Evolutionary conservation across 1,284 basidiomycete species (phyloP).

Genomic region (Moesziomyces sp.): DNA sequence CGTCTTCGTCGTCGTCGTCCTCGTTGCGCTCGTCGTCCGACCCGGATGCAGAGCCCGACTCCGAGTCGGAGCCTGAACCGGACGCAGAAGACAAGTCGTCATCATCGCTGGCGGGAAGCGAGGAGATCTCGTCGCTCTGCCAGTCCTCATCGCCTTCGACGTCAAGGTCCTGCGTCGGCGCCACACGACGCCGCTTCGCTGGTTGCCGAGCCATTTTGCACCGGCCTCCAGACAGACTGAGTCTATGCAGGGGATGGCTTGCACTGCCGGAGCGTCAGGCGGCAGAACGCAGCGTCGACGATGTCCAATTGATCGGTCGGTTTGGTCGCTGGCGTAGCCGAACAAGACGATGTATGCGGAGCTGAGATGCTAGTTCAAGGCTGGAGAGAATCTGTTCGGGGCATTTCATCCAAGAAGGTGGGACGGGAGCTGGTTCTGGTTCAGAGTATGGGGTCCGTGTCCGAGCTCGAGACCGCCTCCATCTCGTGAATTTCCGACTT

Average conservation of each 20-base stretch:
- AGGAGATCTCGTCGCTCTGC: constrained; percentile 45
- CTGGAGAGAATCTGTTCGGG: too few species aligned
- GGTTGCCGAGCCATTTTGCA: constrained; percentile 28
- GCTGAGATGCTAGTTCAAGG: too few species aligned
- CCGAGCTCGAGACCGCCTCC: neutral
- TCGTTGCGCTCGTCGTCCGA: constrained; percentile 7
- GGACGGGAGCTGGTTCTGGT: too few species aligned
- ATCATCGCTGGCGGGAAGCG: constrained; percentile 32
- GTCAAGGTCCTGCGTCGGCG: constrained; percentile 19
- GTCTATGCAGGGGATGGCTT: neutral
- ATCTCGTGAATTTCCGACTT: constrained; percentile 4
- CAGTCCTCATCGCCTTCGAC: constrained; percentile 44
- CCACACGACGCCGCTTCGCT: constrained; percentile 32
- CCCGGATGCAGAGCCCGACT: constrained; percentile 11
- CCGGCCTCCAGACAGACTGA: neutral
- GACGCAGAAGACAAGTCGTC: constrained; percentile 14
- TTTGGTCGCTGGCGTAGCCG: neutral
- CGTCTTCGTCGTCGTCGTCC: constrained; percentile 23
- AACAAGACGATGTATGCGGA: neutral
- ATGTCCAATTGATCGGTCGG: too few species aligned
- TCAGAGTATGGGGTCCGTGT: constrained; percentile 8
- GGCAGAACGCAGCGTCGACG: too few species aligned
- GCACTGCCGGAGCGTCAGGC: neutral
- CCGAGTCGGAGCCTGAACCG: constrained; percentile 9
- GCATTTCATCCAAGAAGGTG: too few species aligned